These are phyloP conservation scores for Penicillium canariense DNA, from an alignment of 495 filamentous ascomycete genomes.

Conservation along the genomic window DNA sequence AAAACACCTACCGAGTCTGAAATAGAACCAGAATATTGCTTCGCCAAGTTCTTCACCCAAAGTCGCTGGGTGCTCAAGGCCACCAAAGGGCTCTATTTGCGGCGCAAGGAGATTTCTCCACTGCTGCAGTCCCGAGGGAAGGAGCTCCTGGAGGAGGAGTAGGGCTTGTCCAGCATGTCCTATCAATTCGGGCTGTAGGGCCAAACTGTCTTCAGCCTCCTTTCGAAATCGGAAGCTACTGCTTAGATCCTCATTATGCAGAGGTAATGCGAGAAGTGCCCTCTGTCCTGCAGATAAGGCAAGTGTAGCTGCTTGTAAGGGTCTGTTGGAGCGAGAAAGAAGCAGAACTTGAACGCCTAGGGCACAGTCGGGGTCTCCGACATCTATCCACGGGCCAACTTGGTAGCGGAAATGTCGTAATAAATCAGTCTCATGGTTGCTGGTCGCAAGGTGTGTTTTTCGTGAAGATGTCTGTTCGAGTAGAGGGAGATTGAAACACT, in stretches of 20 bases:
- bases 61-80: background rate
- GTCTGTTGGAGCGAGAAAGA: conserved; percentile 20
- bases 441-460: background rate
- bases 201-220: conserved; percentile 18
- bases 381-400: conserved; percentile 28
- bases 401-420: conserved; percentile 29
- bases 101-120: conserved; percentile 14
- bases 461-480: background rate
- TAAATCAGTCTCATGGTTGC: conserved; percentile 23
- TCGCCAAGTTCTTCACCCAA: conserved; percentile 19
- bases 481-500: background rate
- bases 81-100: conserved; percentile 1
- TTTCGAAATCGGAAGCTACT: conserved; percentile 17
- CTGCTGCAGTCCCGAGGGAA: conserved; percentile 17
- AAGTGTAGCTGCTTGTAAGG: conserved; percentile 21
- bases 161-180: conserved; percentile 16
- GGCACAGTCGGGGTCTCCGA: conserved; percentile 24
- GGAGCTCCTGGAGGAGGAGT: conserved; percentile 18
- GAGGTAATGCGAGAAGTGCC: conserved; percentile 3
- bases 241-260: conserved; percentile 8
- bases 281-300: conserved; percentile 23
- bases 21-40: conserved; percentile 24
- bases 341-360: conserved; percentile 22
- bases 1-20: conserved; percentile 16
- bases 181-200: conserved; percentile 11